Conservation (phyloP, 2,329 filamentous ascomycete species). For the Diaporthe batatas region DNA sequence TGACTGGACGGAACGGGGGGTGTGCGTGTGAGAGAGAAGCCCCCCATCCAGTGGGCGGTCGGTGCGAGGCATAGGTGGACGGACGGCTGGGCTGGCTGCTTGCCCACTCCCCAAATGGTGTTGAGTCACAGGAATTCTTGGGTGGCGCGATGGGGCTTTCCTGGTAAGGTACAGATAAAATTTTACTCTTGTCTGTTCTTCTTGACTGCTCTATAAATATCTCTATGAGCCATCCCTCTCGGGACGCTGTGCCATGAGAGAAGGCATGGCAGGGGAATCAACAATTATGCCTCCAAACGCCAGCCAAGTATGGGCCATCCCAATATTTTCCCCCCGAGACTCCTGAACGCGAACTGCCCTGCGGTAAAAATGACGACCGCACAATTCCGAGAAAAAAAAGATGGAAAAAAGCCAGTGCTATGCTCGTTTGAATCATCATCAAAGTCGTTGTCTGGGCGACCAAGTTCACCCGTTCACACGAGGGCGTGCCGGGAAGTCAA, state of each 20-base stretch:
- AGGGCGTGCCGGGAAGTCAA: background rate
- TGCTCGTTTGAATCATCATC: slow-evolving; percentile 42
- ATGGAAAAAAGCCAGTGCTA: slow-evolving; percentile 28
- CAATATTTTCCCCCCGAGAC: slow-evolving; percentile 13
- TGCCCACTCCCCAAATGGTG: background rate
- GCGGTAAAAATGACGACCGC: background rate
- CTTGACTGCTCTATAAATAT: slow-evolving; percentile 30
- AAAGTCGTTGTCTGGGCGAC: slow-evolving; percentile 21
- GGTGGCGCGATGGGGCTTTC: slow-evolving; percentile 19
- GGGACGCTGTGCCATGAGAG: slow-evolving; percentile 19
- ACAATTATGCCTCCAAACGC: slow-evolving; percentile 40
- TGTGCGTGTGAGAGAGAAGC: background rate
- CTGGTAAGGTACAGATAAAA: slow-evolving; percentile 37
- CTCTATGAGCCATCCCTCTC: slow-evolving; percentile 23
- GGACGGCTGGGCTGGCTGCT: background rate
- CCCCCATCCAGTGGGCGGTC: background rate
- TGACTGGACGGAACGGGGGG: background rate
- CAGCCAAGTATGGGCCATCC: slow-evolving; percentile 25
- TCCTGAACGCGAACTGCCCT: background rate
- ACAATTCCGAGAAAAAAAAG: background rate
- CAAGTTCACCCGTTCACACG: background rate
- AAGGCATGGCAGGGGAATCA: slow-evolving; percentile 39
- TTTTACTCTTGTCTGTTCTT: slow-evolving; percentile 33
- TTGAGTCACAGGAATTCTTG: slow-evolving; percentile 15
- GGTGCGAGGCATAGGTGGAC: background rate